Conservation (phyloP, 257 asterid species). For the Pogostemon cablin region DNA sequence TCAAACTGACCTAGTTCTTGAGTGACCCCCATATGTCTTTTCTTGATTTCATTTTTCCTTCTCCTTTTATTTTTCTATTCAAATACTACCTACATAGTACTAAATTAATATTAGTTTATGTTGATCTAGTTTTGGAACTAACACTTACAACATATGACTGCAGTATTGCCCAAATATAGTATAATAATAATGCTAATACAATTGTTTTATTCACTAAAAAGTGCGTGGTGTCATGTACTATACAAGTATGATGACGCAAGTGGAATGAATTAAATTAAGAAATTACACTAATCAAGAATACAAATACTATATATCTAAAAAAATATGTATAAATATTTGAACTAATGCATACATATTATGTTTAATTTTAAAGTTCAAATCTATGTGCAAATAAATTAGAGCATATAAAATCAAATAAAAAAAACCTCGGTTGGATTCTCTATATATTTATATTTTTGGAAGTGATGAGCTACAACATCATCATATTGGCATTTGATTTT, state of each 20-base stretch:
- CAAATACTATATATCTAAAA: not conserved
- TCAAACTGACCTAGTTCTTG: constrained; percentile 51
- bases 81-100: constrained; percentile 29
- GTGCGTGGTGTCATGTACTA: constrained; percentile 15
- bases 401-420: no score
- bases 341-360: no score
- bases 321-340: no score
- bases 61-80: not conserved
- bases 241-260: not conserved
- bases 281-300: not conserved
- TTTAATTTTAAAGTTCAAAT: no score
- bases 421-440: no score
- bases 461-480: no score
- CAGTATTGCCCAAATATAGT: constrained; percentile 22
- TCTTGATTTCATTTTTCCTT: constrained; percentile 40
- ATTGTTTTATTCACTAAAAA: constrained; percentile 15
- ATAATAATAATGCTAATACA: not conserved
- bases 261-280: not conserved
- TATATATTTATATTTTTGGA: no score
- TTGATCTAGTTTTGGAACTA: constrained; percentile 46
- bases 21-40: constrained; percentile 52
- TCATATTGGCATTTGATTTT: no score
- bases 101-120: constrained; percentile 30
- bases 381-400: no score
- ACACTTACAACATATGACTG: constrained; percentile 38